Evolutionary conservation across 2,329 filamentous ascomycete genomes (phyloP), one percentile per base, ranked within the genome.

Genomic region (Aureobasidium sp.): DNA sequence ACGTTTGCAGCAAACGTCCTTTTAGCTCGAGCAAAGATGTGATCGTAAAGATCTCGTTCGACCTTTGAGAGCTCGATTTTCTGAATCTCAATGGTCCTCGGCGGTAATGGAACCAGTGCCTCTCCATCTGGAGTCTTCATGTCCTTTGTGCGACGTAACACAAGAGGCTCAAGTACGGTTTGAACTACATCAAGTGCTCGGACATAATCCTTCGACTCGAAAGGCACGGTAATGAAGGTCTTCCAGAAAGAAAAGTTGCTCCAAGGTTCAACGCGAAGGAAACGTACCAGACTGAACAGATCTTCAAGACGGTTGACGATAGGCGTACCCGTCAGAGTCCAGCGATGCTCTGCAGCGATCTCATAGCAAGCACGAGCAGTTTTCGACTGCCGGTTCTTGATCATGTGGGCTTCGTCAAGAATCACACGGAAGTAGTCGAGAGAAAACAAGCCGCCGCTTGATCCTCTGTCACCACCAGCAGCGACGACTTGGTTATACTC

Each of bases 181-280:
- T 99, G 94, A 1, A 99, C 94, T 2, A 99, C 94, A 71, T 97
- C 94, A 8, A 99, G 80, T 0, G 94, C 94, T 5, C 92, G 87
- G 67, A 97, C 85, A 71, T 96, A 97, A 65, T 99, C 89, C 67
- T 94, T 94, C 0, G 91, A 93, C 73, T 99, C 94, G 66, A 99
- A 99, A 0, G 94, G 94, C 1, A 96, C 87, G 0, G 94, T 99
- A 70, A 99, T 97, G 72, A 99, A 99, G 0, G 94, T 97, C 72
- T 92, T 92, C 94, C 94, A 99, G 76, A 96, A 99, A 0, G 92
- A 96, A 73, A 99, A 99, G 73, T 97, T 97, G 69, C 89, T 94
- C 94, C 94, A 99, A 0, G 94, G 94, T 72, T 97, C 93, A 4
- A 99, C 94, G 62, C 90, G 87, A 11, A 99, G 78, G 75, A 97